Base-by-base conservation (phyloP, 2,329 filamentous ascomycete genomes). In the Diaporthe ilicicola region DNA sequence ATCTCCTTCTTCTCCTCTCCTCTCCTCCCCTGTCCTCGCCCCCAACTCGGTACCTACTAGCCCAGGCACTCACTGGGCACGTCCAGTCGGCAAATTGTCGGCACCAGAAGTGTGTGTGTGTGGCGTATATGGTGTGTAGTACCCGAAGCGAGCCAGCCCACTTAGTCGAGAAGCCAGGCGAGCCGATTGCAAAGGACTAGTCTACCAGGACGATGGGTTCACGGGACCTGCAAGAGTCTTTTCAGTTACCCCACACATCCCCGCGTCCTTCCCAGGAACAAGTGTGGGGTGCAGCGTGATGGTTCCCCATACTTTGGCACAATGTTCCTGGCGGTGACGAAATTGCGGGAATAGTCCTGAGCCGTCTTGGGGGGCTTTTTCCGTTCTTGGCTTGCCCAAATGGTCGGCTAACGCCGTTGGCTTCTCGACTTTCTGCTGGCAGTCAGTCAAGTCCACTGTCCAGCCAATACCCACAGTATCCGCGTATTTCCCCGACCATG, bases 241-340 rank as follows among this genome's bases (percentile, higher is more conserved):
- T 27, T 10, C 39, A 12, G 2, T 56, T 55, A 59, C 66, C 53
- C 53, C 66, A 68, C 44, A 68, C 24, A 68, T 51, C 53, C 66
- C 66, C 66, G 53, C 66, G 66, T 59, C 59, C 29, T 22, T 29
- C 44, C 66, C 44, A 51, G 53, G 39, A 50, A 50, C 42, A 50
- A 50, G 53, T 59, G 53, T 59, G 66, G 66, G 53, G 66, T 68
- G 53, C 66, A 68, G 53, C n/a, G 10, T 64, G 44, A 50, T 50
- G 44, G 59, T 34, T 50, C 59, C 59, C 59, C 59, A 50, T 64
- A 19, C 29, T 64, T 50, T 64, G 29, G 44, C 59, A 37, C 29
- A 42, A 50, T 37, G 59, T 50, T 37, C 59, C 59, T 64, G 59
- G 59, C 59, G 59, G 59, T 64, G 29, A 64, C 59, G 44, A 64